These are phyloP conservation scores for Angomonas desouzai DNA, from an alignment of 208 protist genomes.

Conservation along the genomic window DNA sequence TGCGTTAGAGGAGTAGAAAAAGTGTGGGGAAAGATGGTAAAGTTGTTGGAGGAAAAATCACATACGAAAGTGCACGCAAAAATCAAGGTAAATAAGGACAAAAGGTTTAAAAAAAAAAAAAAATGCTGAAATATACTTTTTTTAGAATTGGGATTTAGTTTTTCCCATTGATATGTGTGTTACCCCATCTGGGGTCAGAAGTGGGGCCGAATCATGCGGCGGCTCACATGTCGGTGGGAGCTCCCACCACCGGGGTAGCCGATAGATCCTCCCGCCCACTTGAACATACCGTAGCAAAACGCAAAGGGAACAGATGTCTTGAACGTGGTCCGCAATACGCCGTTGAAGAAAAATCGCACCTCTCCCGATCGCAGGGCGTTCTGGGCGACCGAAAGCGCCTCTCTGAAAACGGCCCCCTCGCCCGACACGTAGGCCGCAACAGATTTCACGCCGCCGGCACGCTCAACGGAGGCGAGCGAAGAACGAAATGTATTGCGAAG, in stretches of 20 bases:
- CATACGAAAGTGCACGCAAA: background rate
- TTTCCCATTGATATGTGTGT: slow-evolving; percentile 7
- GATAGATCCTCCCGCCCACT: slow-evolving; percentile 63
- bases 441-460: slow-evolving; percentile 62
- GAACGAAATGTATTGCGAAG: slow-evolving; percentile 83
- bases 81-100: background rate
- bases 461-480: slow-evolving; percentile 53
- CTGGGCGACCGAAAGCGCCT: slow-evolving; percentile 53
- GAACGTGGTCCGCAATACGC: slow-evolving; percentile 67
- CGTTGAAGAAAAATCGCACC: slow-evolving; percentile 76
- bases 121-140: too few species aligned
- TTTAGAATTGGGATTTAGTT: background rate
- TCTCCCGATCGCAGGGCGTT: slow-evolving; percentile 56
- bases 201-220: slow-evolving; percentile 36
- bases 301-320: slow-evolving; percentile 87
- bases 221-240: slow-evolving; percentile 21
- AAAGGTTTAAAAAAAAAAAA: slow-evolving; percentile 9
- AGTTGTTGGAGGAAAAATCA: background rate
- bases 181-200: slow-evolving; percentile 1
- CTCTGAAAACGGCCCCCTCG: slow-evolving; percentile 68
- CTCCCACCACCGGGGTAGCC: slow-evolving; percentile 24
- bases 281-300: slow-evolving; percentile 73
- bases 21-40: background rate
- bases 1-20: background rate
- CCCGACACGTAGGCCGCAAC: slow-evolving; percentile 44